A percentile compares a stretch with the other conserved stretches of the same genome.
Conservation (phyloP, 1,284 basidiomycete species). For the Moesziomyces globuligerus region DNA sequence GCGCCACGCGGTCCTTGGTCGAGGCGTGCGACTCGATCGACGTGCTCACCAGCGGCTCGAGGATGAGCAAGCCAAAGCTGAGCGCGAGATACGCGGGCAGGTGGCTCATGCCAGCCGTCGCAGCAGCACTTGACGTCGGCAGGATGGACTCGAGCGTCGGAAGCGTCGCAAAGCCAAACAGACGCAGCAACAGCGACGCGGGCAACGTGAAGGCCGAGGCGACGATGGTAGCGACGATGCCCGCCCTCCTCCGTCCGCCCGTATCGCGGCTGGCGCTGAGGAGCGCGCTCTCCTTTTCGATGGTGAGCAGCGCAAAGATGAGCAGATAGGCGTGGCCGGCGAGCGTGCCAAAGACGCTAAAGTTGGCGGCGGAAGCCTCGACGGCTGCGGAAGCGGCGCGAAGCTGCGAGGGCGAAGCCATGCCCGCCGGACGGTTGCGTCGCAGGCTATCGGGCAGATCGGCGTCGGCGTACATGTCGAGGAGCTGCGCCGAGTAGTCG, state of each 20-base stretch:
- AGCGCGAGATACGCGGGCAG: slow-evolving; percentile 59
- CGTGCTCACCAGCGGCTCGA: slow-evolving; percentile 60
- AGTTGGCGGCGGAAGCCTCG: slow-evolving; percentile 36
- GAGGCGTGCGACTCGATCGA: slow-evolving; percentile 62
- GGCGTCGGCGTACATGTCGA: slow-evolving; percentile 43
- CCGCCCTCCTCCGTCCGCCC: slow-evolving; percentile 59
- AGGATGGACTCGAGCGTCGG: slow-evolving; percentile 39
- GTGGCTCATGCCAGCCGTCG: slow-evolving; percentile 25
- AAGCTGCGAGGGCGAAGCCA: slow-evolving; percentile 43
- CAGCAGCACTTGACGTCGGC: slow-evolving; percentile 8
- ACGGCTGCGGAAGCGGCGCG: slow-evolving; percentile 28
- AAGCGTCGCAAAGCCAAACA: slow-evolving; percentile 47
- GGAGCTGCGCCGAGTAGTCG: slow-evolving; percentile 15
- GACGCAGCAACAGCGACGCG: slow-evolving; percentile 29
- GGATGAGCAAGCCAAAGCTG: slow-evolving; percentile 53
- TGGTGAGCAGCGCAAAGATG: slow-evolving; percentile 57
- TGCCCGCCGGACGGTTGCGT: slow-evolving; percentile 37
- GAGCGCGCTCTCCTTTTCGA: slow-evolving; percentile 57
- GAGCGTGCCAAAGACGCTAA: slow-evolving; percentile 46
- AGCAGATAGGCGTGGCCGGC: slow-evolving; percentile 52
- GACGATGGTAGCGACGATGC: slow-evolving; percentile 56
- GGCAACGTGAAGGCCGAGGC: slow-evolving; percentile 53
- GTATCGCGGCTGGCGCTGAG: slow-evolving; percentile 45
- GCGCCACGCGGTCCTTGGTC: slow-evolving; percentile 48
- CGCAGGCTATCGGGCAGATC: slow-evolving; percentile 51